A percentile compares a stretch with the other conserved stretches of the same genome.
These are phyloP conservation scores for Chenopodium quinoa DNA, from an alignment of 148 eudicot genomes.

Conservation along the genomic window DNA sequence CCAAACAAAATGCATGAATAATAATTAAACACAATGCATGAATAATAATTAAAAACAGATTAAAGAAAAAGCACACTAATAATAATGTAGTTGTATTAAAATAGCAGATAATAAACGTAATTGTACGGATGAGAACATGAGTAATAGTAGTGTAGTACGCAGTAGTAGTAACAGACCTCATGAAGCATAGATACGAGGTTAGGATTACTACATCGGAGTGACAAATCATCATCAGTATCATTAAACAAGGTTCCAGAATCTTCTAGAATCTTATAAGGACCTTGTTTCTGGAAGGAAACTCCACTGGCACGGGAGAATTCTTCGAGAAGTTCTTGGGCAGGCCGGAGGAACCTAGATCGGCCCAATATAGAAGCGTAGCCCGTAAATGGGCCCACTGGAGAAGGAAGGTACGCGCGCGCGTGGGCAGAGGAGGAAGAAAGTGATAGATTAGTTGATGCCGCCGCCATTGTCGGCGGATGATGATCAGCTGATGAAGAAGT, in stretches of 20 bases:
- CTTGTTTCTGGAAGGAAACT: conserved; percentile 5
- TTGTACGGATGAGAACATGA: conserved; percentile 3
- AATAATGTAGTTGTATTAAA: not conserved
- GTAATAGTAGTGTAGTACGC: not conserved
- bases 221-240: conserved; percentile 17
- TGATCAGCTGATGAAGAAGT: not conserved
- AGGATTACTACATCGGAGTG: conserved; percentile 28
- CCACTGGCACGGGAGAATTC: conserved; percentile 27
- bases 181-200: conserved; percentile 42
- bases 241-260: conserved; percentile 30
- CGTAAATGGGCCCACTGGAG: conserved; percentile 47
- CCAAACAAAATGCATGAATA: not conserved
- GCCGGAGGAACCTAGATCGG: conserved; percentile 45
- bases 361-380: conserved; percentile 45
- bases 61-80: not conserved
- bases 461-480: not conserved
- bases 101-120: not conserved
- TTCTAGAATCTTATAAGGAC: conserved; percentile 21
- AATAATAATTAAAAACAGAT: not conserved
- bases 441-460: conserved; percentile 9
- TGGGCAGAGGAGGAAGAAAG: conserved; percentile 33
- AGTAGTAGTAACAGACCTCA: conserved; percentile 23
- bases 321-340: conserved; percentile 41
- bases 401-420: conserved; percentile 20
- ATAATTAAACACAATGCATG: not conserved